phyloP scores from a whole-genome alignment of 805 yeast species.

The Wickerhamomyces pijperi region DNA sequence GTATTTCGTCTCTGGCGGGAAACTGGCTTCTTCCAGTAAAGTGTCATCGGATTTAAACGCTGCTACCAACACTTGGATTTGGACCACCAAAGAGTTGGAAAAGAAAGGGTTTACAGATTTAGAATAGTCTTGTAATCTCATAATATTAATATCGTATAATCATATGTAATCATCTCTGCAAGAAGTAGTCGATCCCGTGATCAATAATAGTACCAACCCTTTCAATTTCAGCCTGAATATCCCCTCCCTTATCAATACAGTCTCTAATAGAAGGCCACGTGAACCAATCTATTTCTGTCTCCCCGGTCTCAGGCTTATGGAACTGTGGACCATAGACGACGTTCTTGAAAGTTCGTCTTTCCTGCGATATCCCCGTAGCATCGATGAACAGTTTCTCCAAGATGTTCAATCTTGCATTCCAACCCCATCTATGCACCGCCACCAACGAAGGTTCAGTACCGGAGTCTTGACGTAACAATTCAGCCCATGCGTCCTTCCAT shows the following conservation, averaged over 20 bases:
- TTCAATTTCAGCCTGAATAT: conserved; percentile 45
- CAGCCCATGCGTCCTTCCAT: conserved; percentile 58
- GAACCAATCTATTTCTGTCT: conserved; percentile 35
- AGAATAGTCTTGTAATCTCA: too few relatives aligned
- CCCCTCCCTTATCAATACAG: conserved; percentile 39
- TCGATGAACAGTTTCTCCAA: conserved; percentile 44
- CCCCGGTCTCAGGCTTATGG: conserved; percentile 34
- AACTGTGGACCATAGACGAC: conserved; percentile 58
- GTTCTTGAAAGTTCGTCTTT: conserved; percentile 59
- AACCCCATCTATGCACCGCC: conserved; percentile 63
- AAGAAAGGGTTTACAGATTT: conserved; percentile 33
- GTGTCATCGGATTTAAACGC: conserved; percentile 47
- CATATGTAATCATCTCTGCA: too few relatives aligned
- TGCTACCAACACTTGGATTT: conserved; percentile 66
- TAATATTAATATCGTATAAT: too few relatives aligned
- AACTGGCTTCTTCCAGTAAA: conserved; percentile 41
- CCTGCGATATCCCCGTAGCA: conserved; percentile 27
- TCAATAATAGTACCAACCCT: conserved; percentile 22
- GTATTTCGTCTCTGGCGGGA: conserved; percentile 53
- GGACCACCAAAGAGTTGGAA: conserved; percentile 57
- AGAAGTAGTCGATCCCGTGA: background rate
- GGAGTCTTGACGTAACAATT: conserved; percentile 34
- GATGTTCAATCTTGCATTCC: conserved; percentile 58
- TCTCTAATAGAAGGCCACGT: conserved; percentile 75
- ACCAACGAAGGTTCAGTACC: conserved; percentile 67